phyloP scores from a whole-genome alignment of 2,329 filamentous ascomycete species.

The Colletotrichum gloeosporioides region DNA sequence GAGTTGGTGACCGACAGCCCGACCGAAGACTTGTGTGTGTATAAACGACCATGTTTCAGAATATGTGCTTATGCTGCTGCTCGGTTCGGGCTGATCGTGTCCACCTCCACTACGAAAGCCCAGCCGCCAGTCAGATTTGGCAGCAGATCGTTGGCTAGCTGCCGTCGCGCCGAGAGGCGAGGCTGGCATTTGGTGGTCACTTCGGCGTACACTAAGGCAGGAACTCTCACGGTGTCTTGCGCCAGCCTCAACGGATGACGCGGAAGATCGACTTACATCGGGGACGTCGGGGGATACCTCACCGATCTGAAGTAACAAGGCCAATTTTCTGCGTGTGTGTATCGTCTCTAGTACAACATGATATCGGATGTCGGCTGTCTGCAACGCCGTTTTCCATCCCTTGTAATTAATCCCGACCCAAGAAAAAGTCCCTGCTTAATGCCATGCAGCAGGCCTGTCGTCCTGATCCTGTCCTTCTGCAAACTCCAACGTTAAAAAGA shows the following conservation, averaged over 20 bases:
- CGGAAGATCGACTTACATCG: constrained; percentile 2
- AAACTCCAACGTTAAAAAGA: constrained; percentile 18
- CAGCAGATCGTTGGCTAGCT: neutral
- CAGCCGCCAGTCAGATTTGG: neutral
- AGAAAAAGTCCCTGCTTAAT: constrained; percentile 16
- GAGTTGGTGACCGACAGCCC: neutral
- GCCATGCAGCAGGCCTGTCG: constrained; percentile 2
- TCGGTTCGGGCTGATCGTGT: constrained; percentile 11
- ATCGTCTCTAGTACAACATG: constrained; percentile 10
- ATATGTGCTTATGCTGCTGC: constrained; percentile 20
- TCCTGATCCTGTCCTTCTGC: constrained; percentile 8
- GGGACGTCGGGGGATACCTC: neutral
- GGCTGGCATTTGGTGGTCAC: neutral
- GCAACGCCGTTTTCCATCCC: constrained; percentile 14
- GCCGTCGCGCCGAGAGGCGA: constrained; percentile 6
- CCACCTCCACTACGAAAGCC: neutral
- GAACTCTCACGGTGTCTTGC: constrained; percentile 4
- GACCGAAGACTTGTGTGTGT: neutral
- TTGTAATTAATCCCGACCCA: constrained; percentile 7
- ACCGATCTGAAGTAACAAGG: neutral
- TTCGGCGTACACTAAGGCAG: constrained; percentile 6
- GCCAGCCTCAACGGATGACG: constrained; percentile 14
- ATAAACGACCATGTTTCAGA: constrained; percentile 9
- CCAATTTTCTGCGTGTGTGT: constrained; percentile 4
- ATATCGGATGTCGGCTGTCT: constrained; percentile 15